Evolutionary conservation across 2,329 filamentous ascomycete species (phyloP), one percentile per base, ranked within the genome.

Genomic region (Fusarium sp.): DNA sequence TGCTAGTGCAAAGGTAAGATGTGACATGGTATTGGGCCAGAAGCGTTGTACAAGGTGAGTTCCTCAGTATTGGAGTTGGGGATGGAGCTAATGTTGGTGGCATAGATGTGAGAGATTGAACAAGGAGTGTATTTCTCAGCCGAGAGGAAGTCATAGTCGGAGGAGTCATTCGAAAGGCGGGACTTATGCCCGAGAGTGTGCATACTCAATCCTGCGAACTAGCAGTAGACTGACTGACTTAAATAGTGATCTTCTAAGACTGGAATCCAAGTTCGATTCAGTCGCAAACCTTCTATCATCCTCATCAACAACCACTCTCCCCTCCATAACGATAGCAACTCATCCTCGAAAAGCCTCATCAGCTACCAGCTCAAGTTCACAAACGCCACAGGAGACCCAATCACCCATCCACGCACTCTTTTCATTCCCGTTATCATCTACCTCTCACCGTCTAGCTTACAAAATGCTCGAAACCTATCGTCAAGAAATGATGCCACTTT

Each of bases 261-360:
- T 71, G 5, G 60, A 71, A 22, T 66, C 68, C 26, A 70, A 70
- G 20, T 70, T 71, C 7, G 66, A 70, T 28, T 71, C 68, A 15
- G 61, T 66, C 28, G 48, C 68, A 17, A 69, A 48, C 8, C 41
- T 71, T 6, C 24, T 55, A 15, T 52, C 66, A 22, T 36, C 39
- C 11, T 56, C 58, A 26, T 52, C 66, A 14, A 58, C 39, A 39
- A 28, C 22, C 4, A 28, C 45, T 6, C n/a, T 61, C 1, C 54
- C 62, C 1, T 60, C 47, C 3, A 55, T 55, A 20, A 35, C 35
- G 3, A 41, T 60, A 55, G 57, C 57, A 7, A 54, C 44, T 0
- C 55, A 41, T 39, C 56, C 56, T 17, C 18, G 33, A 35, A 39
- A 51, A 6, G 6, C 13, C 7, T 49, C 66, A 14, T 49, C 45